A percentile compares a stretch with the other conserved stretches of the same genome.
Evolutionary conservation across 768 basidiomycete genomes (phyloP).

Genomic region (Pulveroboletus ravenelii): DNA sequence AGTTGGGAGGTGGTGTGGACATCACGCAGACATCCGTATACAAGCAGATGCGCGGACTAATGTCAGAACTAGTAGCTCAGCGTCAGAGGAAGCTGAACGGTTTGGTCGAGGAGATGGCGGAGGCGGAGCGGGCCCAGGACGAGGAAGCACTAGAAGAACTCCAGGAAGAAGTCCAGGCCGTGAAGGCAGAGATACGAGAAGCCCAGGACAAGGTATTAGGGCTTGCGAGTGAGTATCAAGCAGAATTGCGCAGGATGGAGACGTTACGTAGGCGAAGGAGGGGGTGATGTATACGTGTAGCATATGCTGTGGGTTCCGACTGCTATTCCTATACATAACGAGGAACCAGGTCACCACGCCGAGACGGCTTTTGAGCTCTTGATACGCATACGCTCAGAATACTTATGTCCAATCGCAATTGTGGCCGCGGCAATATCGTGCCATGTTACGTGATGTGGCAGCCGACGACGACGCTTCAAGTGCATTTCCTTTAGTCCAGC

Average conservation of each 20-base stretch:
- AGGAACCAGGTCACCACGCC: not conserved
- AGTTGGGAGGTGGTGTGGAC: slow-evolving; percentile 42
- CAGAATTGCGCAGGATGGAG: slow-evolving; percentile 24
- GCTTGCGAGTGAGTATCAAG: slow-evolving; percentile 26
- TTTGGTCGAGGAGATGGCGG: slow-evolving; percentile 43
- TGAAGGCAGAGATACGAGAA: slow-evolving; percentile 18
- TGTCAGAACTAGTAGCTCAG: slow-evolving; percentile 40
- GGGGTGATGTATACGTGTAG: not conserved
- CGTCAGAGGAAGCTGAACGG: slow-evolving; percentile 42
- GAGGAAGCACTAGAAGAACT: slow-evolving; percentile 44
- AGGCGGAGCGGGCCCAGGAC: slow-evolving; percentile 39
- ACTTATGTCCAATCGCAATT: not conserved
- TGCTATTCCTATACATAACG: not conserved
- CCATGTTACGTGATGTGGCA: not conserved
- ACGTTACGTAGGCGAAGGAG: slow-evolving; percentile 15
- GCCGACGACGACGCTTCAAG: not conserved
- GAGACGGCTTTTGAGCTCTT: not conserved
- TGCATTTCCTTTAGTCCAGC: no score
- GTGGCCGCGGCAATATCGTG: not conserved
- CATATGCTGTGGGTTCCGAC: not conserved
- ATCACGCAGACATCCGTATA: slow-evolving; percentile 51
- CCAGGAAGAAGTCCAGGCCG: slow-evolving; percentile 32
- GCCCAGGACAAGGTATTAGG: slow-evolving; percentile 20
- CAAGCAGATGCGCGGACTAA: slow-evolving; percentile 46
- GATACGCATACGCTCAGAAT: not conserved